Conservation (phyloP, 768 basidiomycete species). For the Heimioporus sp. region DNA sequence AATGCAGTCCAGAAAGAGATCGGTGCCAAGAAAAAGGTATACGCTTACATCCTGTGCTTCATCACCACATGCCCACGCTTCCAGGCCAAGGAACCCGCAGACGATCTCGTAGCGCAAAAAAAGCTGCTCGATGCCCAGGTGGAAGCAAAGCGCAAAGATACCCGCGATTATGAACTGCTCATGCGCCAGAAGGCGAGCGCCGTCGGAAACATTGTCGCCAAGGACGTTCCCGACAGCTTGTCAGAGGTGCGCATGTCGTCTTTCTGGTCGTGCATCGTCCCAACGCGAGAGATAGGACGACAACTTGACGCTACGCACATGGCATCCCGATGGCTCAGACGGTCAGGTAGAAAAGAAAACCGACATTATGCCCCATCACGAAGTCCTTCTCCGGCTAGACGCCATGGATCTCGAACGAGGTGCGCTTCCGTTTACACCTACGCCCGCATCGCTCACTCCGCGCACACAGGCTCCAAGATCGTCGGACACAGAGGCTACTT, state of each 20-base stretch:
- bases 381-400: conserved; percentile 89
- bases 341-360: conserved; percentile 68
- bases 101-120: conserved; percentile 83
- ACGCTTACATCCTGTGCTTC: background rate
- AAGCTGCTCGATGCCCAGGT: conserved; percentile 82
- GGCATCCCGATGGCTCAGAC: conserved; percentile 79
- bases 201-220: conserved; percentile 92
- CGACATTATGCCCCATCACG: conserved; percentile 94
- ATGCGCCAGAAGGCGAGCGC: conserved; percentile 80
- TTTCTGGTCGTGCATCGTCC: background rate
- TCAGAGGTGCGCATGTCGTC: conserved; percentile 62
- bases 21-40: conserved; percentile 87
- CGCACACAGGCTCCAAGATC: conserved; percentile 76
- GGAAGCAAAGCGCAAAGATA: conserved; percentile 69
- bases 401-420: conserved; percentile 97
- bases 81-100: conserved; percentile 89
- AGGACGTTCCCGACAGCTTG: conserved; percentile 77
- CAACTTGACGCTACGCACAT: conserved; percentile 76
- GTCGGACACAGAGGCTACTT: conserved; percentile 97
- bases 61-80: background rate
- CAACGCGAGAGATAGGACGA: conserved; percentile 64
- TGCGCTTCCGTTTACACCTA: conserved; percentile 18
- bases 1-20: conserved; percentile 96
- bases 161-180: conserved; percentile 68
- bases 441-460: conserved; percentile 6